Conservation (phyloP, 306 rosid species). For the Sesbania bispinosa region DNA sequence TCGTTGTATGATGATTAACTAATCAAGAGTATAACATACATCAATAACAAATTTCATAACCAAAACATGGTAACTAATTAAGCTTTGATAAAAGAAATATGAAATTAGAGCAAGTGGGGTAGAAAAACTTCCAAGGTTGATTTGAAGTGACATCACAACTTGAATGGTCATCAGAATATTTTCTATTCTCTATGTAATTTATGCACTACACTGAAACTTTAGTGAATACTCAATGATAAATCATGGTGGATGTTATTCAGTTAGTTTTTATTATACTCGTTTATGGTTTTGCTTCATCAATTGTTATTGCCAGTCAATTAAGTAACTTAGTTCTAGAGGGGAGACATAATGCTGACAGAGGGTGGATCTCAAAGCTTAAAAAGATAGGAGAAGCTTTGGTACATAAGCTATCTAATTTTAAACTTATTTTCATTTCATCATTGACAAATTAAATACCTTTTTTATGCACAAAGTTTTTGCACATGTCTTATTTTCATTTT, state of each 20-base stretch:
- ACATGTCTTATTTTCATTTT: background rate
- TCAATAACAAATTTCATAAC: too few species aligned
- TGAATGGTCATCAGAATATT: slow-evolving; percentile 7
- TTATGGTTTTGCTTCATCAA: slow-evolving; percentile 34
- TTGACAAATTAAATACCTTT: background rate
- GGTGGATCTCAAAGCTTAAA: slow-evolving; percentile 86
- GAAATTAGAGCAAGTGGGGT: too few species aligned
- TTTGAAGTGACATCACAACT: background rate
- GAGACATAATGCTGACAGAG: slow-evolving; percentile 81
- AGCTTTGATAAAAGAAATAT: too few species aligned
- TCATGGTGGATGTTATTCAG: background rate
- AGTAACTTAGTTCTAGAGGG: slow-evolving; percentile 76
- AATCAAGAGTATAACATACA: too few species aligned
- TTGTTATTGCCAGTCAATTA: slow-evolving; percentile 65
- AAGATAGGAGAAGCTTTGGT: slow-evolving; percentile 78
- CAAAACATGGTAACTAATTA: too few species aligned
- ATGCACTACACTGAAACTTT: background rate
- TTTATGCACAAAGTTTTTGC: background rate
- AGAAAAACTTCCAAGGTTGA: background rate
- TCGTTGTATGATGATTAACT: too few species aligned
- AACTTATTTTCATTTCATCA: background rate
- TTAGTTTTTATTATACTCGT: slow-evolving; percentile 8
- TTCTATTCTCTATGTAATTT: background rate
- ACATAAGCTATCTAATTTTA: slow-evolving; percentile 18
- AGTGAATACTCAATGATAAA: slow-evolving; percentile 11